Evolutionary conservation across 371 early-diverging fungal genomes (phyloP).

Genomic region (Mortierella sp.): DNA sequence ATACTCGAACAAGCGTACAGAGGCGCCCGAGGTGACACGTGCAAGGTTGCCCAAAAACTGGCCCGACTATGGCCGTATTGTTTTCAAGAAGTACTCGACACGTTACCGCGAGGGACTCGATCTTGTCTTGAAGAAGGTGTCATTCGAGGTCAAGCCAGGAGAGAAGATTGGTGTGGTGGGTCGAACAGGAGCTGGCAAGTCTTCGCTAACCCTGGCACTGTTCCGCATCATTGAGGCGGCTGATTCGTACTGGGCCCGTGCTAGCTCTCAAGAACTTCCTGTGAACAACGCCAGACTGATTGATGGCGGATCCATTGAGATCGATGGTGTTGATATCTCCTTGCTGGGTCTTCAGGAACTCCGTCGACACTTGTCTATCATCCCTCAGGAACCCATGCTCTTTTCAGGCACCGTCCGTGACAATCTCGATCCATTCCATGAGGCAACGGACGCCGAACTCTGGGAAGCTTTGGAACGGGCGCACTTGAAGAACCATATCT

Average conservation of each 20-base stretch:
- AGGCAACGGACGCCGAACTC: constrained; percentile 75
- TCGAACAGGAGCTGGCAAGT: constrained; percentile 93
- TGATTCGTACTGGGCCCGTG: constrained; percentile 53
- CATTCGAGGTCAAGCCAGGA: constrained; percentile 66
- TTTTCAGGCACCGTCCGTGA: constrained; percentile 77
- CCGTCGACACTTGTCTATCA: constrained; percentile 82
- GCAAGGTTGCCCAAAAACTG: constrained; percentile 76
- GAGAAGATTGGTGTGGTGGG: constrained; percentile 92
- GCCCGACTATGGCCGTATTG: constrained; percentile 72
- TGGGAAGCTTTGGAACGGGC: constrained; percentile 85
- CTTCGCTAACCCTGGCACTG: constrained; percentile 85
- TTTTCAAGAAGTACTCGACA: constrained; percentile 67
- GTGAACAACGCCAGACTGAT: no score
- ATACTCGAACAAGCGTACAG: constrained; percentile 82
- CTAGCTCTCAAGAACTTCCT: constrained; percentile 31
- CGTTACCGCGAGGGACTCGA: constrained; percentile 75
- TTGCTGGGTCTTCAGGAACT: constrained; percentile 82
- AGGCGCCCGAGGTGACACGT: constrained; percentile 76
- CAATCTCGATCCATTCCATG: constrained; percentile 86
- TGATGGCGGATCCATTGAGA: constrained; percentile 64
- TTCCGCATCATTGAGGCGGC: constrained; percentile 92
- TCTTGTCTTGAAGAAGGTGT: constrained; percentile 67
- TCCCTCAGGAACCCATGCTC: constrained; percentile 95
- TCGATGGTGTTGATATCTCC: constrained; percentile 87
- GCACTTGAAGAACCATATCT: constrained; percentile 73